Evolutionary conservation across 2,329 filamentous ascomycete genomes (phyloP), one percentile per base, ranked within the genome.

Genomic region (Alternaria sp.): DNA sequence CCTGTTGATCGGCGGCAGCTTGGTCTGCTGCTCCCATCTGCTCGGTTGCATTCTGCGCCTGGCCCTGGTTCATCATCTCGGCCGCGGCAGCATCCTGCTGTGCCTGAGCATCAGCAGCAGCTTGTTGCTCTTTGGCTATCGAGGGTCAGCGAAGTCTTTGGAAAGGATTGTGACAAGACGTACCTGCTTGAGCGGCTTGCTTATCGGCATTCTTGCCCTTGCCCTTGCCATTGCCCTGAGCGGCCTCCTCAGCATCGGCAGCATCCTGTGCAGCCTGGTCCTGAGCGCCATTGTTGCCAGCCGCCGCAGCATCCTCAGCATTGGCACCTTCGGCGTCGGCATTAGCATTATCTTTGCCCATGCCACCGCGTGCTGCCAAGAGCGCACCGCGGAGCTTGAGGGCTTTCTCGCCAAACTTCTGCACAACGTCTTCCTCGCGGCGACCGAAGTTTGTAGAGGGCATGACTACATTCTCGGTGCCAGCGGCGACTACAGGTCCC

Each of bases 361-460:
- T 51, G 43, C 58, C 51, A 43, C 70, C 61, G 44, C 71, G 71
- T 57, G 67, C 65, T 30, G 59, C 64, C 26, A 76, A 26, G 19
- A 74, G 68, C 57, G 71, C 71, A 67, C 71, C 62, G 25, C 74
- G 75, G 54, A 78, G 66, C 47, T 69, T 62, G n/a, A 75, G 60
- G 26, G 73, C 67, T 46, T 67, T 68, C 64, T 74, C 75, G 61
- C 62, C 65, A 61, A 77, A 74, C 50, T 72, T 69, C 51, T 67
- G 65, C 36, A 72, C 59, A 28, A 68, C 26, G 15, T 59, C 58
- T 25, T 57, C 67, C 54, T 72, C 70, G 28, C 73, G 69, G 40
- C 69, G 70, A 40, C 57, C 69, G 30, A 77, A 67, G 57, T 72
- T 63, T 32, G 69, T 68, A 28, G 62, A 61, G 8, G 75, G 67